A percentile compares a stretch with the other conserved stretches of the same genome.
Evolutionary conservation across 306 rosid species (phyloP).

Genomic region (Clitoria ternatea): DNA sequence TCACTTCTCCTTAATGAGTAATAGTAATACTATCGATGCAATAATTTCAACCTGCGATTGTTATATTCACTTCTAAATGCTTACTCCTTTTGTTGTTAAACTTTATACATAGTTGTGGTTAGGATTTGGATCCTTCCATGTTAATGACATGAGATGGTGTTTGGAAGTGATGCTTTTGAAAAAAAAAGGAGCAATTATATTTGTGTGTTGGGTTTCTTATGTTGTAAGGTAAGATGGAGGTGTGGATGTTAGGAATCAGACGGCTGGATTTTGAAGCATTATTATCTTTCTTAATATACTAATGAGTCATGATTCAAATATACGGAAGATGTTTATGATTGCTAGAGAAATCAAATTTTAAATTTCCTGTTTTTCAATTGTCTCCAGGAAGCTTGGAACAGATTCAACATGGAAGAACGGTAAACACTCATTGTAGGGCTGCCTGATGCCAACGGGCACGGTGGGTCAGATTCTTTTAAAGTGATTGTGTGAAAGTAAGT

Average conservation of each 20-base stretch:
- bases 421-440: constrained; percentile 11
- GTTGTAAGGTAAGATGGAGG: neutral
- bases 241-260: neutral
- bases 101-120: neutral
- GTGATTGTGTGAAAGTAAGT: constrained; percentile 3
- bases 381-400: constrained; percentile 91
- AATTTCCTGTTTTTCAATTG: neutral
- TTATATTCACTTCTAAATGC: neutral
- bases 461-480: constrained; percentile 1
- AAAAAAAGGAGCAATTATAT: neutral
- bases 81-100: neutral
- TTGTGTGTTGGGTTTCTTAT: neutral
- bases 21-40: neutral
- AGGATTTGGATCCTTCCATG: neutral
- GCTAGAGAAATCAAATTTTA: neutral
- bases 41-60: neutral
- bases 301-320: neutral
- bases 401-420: constrained; percentile 83
- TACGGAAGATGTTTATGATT: neutral
- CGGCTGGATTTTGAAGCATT: neutral
- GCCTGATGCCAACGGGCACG: neutral
- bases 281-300: neutral
- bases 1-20: no score
- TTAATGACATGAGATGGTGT: neutral
- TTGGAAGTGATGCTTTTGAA: neutral